Percentiles rank a stretch among this genome's conserved stretches.
Conservation (phyloP, 1,284 basidiomycete genomes). For the Veloboletus limbatus region DNA sequence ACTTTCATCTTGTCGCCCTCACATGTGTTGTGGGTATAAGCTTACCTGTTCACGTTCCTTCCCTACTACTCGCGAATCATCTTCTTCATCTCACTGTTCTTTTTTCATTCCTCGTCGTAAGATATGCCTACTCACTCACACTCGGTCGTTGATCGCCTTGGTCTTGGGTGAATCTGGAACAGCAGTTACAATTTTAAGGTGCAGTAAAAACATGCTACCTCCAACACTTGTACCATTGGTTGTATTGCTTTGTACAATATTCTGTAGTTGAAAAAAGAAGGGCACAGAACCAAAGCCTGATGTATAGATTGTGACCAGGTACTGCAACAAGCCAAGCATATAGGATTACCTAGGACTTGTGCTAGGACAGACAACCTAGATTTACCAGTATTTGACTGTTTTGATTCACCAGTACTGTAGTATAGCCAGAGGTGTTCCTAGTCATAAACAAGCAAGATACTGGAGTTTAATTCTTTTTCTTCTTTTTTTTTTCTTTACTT, state of each 20-base stretch:
- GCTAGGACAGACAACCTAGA: too few relatives aligned
- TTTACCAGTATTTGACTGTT: too few relatives aligned
- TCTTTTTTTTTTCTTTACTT: slow-evolving; percentile 2
- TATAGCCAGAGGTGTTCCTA: not conserved
- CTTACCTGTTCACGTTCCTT: slow-evolving; percentile 2
- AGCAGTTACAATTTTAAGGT: slow-evolving; percentile 17
- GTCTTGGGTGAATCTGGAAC: not conserved
- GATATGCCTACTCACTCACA: not conserved
- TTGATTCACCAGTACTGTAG: not conserved
- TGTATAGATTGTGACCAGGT: too few relatives aligned
- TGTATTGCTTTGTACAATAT: slow-evolving; percentile 23
- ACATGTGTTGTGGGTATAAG: not conserved
- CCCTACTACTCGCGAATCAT: not conserved
- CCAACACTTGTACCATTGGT: slow-evolving; percentile 20
- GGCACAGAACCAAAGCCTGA: not conserved
- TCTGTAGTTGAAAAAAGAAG: slow-evolving; percentile 19
- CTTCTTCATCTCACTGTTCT: slow-evolving; percentile 1
- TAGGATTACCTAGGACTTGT: too few relatives aligned
- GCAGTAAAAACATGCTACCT: slow-evolving; percentile 10
- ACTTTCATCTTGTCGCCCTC: not conserved
- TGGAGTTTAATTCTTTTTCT: too few relatives aligned
- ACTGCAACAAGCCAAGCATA: too few relatives aligned
- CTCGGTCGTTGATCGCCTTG: slow-evolving; percentile 14
- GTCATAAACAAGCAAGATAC: not conserved
- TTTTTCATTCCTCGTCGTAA: slow-evolving; percentile 21